Evolutionary conservation across 2,329 filamentous ascomycete species (phyloP), one percentile per base, ranked within the genome.

Genomic region (Dryadomyces quercivorus): DNA sequence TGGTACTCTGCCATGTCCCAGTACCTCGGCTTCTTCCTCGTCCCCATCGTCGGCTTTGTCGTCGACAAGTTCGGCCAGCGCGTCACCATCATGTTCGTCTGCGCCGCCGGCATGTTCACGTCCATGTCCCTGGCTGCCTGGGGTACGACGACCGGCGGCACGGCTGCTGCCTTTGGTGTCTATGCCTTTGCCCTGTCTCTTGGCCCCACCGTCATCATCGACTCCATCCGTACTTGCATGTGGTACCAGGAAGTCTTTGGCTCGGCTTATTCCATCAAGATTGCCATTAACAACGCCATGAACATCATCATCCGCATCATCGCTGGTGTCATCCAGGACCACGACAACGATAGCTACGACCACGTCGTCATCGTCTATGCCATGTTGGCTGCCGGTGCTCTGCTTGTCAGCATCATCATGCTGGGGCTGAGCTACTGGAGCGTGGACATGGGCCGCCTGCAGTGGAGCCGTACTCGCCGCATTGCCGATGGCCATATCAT

Each of bases 251-350:
- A 52, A n/a, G 57, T 77, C 75, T 84, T 83, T 56, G 80, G 80
- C 0, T 75, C 77, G 0, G 81, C 75, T 0, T 83, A 82, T 56
- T 72, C 77, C 1, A 64, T 82, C 55, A 84, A 84, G 56, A 74
- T 83, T 40, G 76, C 76, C 21, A 77, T 82, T 61, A 82, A 83
- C 61, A 84, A 84, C 63, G 75, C 73, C 34, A 82, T 82, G 76
- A 80, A 71, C 56, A 81, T 83, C 56, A 77, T 83, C 52, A 68
- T 83, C 1, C 70, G 77, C 0, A 74, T 83, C 46, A 67, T 81
- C 20, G 75, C 77, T 0, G 79, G 79, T 1, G 75, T 75, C 0
- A 72, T 84, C 0, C 80, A 84, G 58, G 81, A 84, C 54, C 68
- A 68, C 3, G 77, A 81, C 52, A 61, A 78, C 52, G 70, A 81